phyloP scores from a whole-genome alignment of 345 rosid genomes.

The Eucalyptus shirleyi region DNA sequence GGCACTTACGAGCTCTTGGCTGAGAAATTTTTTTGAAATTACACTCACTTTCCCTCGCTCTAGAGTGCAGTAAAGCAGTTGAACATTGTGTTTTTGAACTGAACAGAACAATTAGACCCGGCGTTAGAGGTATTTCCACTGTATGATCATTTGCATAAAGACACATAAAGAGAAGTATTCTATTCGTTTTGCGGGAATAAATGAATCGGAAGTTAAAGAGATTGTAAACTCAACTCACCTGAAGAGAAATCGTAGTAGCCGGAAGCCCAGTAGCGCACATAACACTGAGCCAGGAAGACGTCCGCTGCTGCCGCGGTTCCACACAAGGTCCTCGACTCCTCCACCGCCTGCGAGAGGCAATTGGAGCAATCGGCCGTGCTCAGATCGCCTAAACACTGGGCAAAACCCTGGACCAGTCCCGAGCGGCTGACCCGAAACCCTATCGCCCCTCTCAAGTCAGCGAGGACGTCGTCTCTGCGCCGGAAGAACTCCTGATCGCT shows the following conservation, averaged over 20 bases:
- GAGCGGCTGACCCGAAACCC: conserved; percentile 74
- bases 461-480: conserved; percentile 70
- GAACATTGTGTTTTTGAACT: background rate
- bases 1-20: background rate
- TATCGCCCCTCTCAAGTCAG: conserved; percentile 39
- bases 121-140: background rate
- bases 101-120: background rate
- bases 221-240: conserved; percentile 15
- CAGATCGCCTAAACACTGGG: conserved; percentile 85
- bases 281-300: conserved; percentile 75
- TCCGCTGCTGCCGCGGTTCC: conserved; percentile 85
- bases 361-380: conserved; percentile 43
- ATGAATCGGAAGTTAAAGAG: background rate
- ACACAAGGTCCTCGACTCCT: conserved; percentile 47
- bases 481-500: conserved; percentile 48
- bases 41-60: background rate
- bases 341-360: conserved; percentile 55
- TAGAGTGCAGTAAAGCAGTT: background rate
- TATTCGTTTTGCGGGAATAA: background rate
- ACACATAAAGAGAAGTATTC: background rate
- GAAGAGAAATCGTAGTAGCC: conserved; percentile 59
- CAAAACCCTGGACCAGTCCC: conserved; percentile 72
- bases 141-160: background rate
- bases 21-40: background rate
- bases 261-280: conserved; percentile 80